Evolutionary conservation across 306 rosid genomes (phyloP).

Genomic region (Dalbergia cultrata): DNA sequence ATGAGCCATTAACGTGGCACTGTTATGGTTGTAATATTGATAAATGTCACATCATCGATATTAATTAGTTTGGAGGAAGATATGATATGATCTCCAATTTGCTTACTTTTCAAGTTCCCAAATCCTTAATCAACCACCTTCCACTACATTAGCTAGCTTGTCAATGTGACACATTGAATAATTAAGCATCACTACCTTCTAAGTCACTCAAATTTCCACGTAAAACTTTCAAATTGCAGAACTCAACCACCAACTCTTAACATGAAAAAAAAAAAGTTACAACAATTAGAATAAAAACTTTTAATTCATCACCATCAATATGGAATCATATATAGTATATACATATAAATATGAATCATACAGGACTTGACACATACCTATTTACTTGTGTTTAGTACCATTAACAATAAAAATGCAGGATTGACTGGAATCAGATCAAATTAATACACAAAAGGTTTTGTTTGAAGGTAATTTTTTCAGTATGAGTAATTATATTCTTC

Average conservation of each 20-base stretch:
- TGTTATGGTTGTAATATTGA: constrained; percentile 18
- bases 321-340: neutral
- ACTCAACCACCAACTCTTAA: constrained; percentile 2
- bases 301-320: neutral
- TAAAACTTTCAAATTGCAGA: constrained; percentile 9
- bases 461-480: constrained; percentile 4
- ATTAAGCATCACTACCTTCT: neutral
- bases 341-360: constrained; percentile 1
- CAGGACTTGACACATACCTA: neutral
- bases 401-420: neutral
- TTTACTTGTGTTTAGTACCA: neutral
- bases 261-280: neutral
- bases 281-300: neutral
- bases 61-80: constrained; percentile 11
- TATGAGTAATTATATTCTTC: constrained; percentile 10
- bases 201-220: neutral
- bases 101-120: constrained; percentile 44
- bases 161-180: constrained; percentile 9
- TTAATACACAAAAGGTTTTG: neutral
- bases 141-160: constrained; percentile 18
- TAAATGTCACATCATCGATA: constrained; percentile 46
- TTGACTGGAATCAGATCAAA: constrained; percentile 1
- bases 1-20: constrained; percentile 34
- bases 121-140: constrained; percentile 41
- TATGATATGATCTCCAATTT: constrained; percentile 31